Conservation (phyloP, 495 filamentous ascomycete genomes). For the Penicillium canariense region DNA sequence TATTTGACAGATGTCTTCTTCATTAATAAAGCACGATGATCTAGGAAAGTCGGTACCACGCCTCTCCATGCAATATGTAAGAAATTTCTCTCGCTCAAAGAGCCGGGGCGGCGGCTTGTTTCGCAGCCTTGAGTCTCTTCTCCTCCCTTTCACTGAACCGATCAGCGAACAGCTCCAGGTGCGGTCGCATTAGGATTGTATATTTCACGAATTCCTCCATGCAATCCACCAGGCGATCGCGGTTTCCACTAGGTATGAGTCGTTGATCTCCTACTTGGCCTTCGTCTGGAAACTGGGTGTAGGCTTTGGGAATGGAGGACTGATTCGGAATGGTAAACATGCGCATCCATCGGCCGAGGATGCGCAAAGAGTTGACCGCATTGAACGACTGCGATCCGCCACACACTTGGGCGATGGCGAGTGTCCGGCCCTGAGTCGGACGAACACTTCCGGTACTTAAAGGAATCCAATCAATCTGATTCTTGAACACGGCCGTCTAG, state of each 20-base stretch:
- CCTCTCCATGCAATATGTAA: not conserved
- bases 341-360: constrained; percentile 74
- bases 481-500: constrained; percentile 69
- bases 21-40: not conserved
- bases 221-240: constrained; percentile 69
- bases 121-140: constrained; percentile 21
- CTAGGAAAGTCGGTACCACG: not conserved
- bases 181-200: constrained; percentile 62
- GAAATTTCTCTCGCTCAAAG: not conserved
- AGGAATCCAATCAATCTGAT: constrained; percentile 76
- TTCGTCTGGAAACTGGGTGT: constrained; percentile 60
- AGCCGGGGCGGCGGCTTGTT: not conserved
- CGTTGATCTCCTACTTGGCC: constrained; percentile 51
- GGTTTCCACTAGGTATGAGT: constrained; percentile 58
- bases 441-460: constrained; percentile 60
- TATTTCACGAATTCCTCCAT: constrained; percentile 80
- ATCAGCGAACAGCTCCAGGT: constrained; percentile 62
- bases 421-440: constrained; percentile 67
- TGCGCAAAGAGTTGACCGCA: constrained; percentile 66
- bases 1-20: not conserved
- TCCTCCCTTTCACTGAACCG: constrained; percentile 59
- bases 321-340: constrained; percentile 76
- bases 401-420: constrained; percentile 62
- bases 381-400: constrained; percentile 73
- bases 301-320: constrained; percentile 62